Conservation (phyloP, 1,284 basidiomycete genomes). For the Dichomitus squalens region DNA sequence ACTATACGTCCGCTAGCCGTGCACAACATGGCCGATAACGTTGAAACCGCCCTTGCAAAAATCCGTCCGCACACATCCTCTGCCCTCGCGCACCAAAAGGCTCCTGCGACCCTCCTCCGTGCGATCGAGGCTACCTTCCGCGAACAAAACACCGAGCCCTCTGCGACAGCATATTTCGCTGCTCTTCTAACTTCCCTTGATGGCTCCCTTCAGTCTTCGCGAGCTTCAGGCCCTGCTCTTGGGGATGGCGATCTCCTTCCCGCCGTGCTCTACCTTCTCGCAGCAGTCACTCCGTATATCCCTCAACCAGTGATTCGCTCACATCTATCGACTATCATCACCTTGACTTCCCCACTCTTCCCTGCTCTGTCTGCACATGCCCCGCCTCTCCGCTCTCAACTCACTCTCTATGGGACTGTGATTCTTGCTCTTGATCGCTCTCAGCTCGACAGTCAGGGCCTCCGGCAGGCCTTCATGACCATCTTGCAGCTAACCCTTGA, state of each 20-base stretch:
- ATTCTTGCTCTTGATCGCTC: slow-evolving; percentile 69
- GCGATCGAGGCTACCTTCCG: slow-evolving; percentile 90
- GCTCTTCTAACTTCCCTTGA: slow-evolving; percentile 82
- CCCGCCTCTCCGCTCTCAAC: slow-evolving; percentile 72
- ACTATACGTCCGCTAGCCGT: background rate
- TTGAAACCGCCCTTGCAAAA: slow-evolving; percentile 74
- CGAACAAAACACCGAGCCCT: slow-evolving; percentile 72
- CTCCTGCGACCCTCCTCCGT: slow-evolving; percentile 85
- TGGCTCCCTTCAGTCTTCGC: slow-evolving; percentile 66
- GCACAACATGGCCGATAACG: slow-evolving; percentile 31
- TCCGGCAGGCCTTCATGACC: slow-evolving; percentile 78
- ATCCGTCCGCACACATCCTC: slow-evolving; percentile 89
- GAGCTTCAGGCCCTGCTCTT: slow-evolving; percentile 48
- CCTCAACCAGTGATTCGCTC: slow-evolving; percentile 73
- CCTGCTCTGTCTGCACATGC: slow-evolving; percentile 65
- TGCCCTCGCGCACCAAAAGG: slow-evolving; percentile 83
- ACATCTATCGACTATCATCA: slow-evolving; percentile 63
- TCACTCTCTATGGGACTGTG: slow-evolving; percentile 73
- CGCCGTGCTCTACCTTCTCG: slow-evolving; percentile 89
- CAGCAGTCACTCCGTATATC: slow-evolving; percentile 77
- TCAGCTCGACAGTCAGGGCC: slow-evolving; percentile 68
- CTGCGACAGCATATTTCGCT: slow-evolving; percentile 88
- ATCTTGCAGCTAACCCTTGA: slow-evolving; percentile 86
- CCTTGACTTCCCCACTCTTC: slow-evolving; percentile 81
- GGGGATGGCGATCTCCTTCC: slow-evolving; percentile 84